Base-by-base conservation (phyloP, 495 filamentous ascomycete species). In the Tricharina praecox region DNA sequence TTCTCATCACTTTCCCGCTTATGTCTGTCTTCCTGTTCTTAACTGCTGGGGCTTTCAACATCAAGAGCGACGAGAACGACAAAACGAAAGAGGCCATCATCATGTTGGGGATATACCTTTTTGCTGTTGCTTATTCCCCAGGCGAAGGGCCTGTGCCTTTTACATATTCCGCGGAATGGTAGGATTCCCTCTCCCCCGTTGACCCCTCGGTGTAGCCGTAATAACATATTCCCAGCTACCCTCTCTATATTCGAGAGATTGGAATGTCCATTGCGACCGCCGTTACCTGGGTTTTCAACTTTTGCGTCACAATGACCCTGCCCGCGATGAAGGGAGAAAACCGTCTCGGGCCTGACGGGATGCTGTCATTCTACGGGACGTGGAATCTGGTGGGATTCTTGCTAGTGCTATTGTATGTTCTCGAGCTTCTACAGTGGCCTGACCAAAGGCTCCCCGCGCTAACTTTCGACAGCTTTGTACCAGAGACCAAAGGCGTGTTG, bases 101-200 rank as follows among this genome's bases (percentile, higher is more conserved):
- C 5, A 39, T 39, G 36, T 5, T 39, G 36, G 36, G 36, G 19
- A 39, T 39, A 5, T 39, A 39, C 54, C 64, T 88, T 0, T 88
- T 79, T 56, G 77, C 70, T 10, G 66, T 77, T 3, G 72, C 80
- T 20, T 87, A 90, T 61, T 79, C 75, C 0, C 81, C 82, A 1
- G 83, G 82, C 20, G 81, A 85, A 55, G 83, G 83, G 0, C 83
- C 83, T 3, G 82, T 88, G 0, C 82, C 84, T 2, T 88, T 85
- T 54, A 78, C 79, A 3, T 85, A 87, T 56, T 79, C 76, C 2
- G 83, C 83, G 2, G 83, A 88, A 59, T 81, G 28, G 28, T n/a
- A n/a, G n/a, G n/a, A n/a, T 32, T 32, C 28, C 76, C 0, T 13
- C 28, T 5, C 28, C 28, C 28, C 28, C 13, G 13, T 32, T 5